Base-by-base conservation (phyloP, 495 filamentous ascomycete genomes). In the Clohesyomyces aquaticus region DNA sequence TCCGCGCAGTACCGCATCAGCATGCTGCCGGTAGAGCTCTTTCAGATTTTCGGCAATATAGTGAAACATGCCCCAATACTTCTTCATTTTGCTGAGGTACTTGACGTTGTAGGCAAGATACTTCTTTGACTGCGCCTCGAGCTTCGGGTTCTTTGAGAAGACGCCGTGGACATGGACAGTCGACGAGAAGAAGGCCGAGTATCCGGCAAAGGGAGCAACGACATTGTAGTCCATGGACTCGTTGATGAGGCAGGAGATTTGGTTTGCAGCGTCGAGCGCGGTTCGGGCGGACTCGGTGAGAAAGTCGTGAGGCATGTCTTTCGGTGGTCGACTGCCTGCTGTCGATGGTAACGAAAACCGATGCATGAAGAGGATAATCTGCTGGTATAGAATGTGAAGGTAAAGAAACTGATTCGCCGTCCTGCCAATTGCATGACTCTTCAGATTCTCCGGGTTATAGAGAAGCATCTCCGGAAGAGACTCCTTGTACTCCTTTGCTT, bases 1-100 rank as follows among this genome's bases (percentile, higher is more conserved):
- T 3, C 71, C 71, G 3, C 61, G 38, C 23, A 71, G 19, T n/a
- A 87, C 83, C 28, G 88, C 88, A 75, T 96, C 92, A 27, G 91
- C 88, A 71, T 91, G 93, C 28, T 88, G 87, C 51, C 87, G 84
- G 74, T 95, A 98, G 59, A 94, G 86, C 59, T 94, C 90, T 61
- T 93, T 93, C 26, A 96, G 82, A 72, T 93, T 95, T 70, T 97
- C 91, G 1, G 89, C 88, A 85, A 97, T 93, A 75, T 89, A 96
- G 72, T 95, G 91, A 73, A 97, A 96, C 86, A 96, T 92, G 56
- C 93, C 94, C 94, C 94, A 98, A 72, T 94, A 91, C 63, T 88
- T 89, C 78, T 95, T 96, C 88, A 97, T 94, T 74, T 93, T 93
- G 63, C 86, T 86, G 23, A 98, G 78, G 63, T 95, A 98, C 67